These are phyloP conservation scores for Rhazya stricta DNA, from an alignment of 257 asterid species.

Conservation along the genomic window DNA sequence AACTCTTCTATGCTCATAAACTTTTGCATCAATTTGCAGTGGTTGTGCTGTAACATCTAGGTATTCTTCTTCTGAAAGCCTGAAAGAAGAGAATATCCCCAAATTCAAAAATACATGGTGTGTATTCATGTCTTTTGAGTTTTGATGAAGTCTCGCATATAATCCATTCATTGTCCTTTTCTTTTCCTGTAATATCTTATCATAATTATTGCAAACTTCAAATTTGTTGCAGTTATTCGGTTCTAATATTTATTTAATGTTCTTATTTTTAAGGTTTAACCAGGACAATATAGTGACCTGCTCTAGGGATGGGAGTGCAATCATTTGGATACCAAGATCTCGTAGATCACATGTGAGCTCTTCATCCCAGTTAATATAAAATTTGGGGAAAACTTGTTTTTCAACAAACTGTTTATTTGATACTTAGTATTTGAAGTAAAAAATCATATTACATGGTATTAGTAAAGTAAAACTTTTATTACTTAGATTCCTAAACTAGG, in stretches of 20 bases:
- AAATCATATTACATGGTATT: not conserved
- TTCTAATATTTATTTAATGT: not conserved
- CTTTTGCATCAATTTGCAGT: slow-evolving; percentile 44
- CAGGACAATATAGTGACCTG: slow-evolving; percentile 95
- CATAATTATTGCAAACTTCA: not conserved
- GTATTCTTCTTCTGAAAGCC: slow-evolving; percentile 46
- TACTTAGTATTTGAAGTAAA: not conserved
- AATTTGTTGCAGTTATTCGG: not conserved
- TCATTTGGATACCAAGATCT: slow-evolving; percentile 94
- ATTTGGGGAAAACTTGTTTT: not conserved
- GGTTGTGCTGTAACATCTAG: slow-evolving; percentile 81
- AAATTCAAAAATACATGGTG: slow-evolving; percentile 85
- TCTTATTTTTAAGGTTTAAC: slow-evolving; percentile 58
- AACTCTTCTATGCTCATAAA: slow-evolving; percentile 4
- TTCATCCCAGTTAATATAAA: not conserved
- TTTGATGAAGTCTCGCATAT: not conserved
- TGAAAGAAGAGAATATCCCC: slow-evolving; percentile 71
- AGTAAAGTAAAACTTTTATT: not conserved
- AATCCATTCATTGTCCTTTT: not conserved
- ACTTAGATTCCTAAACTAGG: not conserved
- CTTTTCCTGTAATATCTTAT: not conserved
- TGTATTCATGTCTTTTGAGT: slow-evolving; percentile 19
- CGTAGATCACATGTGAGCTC: slow-evolving; percentile 87
- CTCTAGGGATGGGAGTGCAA: slow-evolving; percentile 99
- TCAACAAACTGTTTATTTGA: not conserved